Evolutionary conservation across 345 rosid genomes (phyloP).

Genomic region (Moricandia arvensis): DNA sequence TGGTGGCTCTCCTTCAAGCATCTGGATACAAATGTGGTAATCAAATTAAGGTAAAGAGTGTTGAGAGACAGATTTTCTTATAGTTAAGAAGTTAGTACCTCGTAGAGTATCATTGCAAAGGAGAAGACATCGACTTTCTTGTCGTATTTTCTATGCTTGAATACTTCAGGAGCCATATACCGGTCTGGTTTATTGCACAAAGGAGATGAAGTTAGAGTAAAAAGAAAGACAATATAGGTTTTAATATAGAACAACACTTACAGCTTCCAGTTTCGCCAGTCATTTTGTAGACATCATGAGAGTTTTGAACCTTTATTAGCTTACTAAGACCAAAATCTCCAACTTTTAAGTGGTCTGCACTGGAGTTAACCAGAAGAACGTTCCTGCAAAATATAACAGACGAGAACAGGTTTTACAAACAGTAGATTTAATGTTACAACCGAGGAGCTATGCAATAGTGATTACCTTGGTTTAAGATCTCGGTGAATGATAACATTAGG

Average conservation of each 20-base stretch:
- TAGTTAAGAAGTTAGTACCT: slow-evolving; percentile 49
- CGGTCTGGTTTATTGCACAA: slow-evolving; percentile 65
- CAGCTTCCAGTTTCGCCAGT: slow-evolving; percentile 99
- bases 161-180: slow-evolving; percentile 99
- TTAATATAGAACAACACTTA: slow-evolving; percentile 46
- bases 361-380: slow-evolving; percentile 93
- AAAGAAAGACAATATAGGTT: not conserved
- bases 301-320: slow-evolving; percentile 93
- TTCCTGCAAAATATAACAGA: slow-evolving; percentile 52
- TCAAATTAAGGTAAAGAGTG: slow-evolving; percentile 8
- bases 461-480: slow-evolving; percentile 94
- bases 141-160: slow-evolving; percentile 93
- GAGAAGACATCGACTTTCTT: slow-evolving; percentile 99
- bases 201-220: slow-evolving; percentile 30
- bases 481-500: slow-evolving; percentile 96
- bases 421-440: not conserved
- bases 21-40: slow-evolving; percentile 44
- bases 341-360: slow-evolving; percentile 94
- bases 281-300: slow-evolving; percentile 98
- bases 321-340: slow-evolving; percentile 99
- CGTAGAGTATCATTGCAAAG: slow-evolving; percentile 92
- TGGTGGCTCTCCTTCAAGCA: slow-evolving; percentile 98
- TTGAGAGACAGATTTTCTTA: not conserved
- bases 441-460: not conserved
- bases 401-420: not conserved